Evolutionary conservation across 345 rosid species (phyloP).

Genomic region (Theobroma cacao): DNA sequence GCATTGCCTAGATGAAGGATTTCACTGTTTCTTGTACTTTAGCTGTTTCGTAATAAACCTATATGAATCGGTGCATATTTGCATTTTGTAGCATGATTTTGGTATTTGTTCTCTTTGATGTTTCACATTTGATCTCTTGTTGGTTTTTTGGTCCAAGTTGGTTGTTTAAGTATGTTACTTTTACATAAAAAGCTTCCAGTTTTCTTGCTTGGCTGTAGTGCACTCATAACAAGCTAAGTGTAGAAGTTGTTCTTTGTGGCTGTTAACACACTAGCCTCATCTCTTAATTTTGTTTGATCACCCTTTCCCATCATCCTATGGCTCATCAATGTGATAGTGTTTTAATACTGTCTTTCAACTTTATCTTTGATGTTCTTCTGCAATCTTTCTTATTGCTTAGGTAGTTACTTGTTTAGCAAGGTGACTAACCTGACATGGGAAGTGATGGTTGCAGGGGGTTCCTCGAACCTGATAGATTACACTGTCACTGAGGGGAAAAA

Average conservation of each 20-base stretch:
- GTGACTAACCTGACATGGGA: constrained; percentile 10
- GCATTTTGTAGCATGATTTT: neutral
- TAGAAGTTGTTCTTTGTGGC: neutral
- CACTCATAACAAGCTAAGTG: neutral
- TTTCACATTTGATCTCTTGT: neutral
- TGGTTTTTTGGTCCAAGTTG: neutral
- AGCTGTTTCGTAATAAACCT: neutral
- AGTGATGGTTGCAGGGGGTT: constrained; percentile 15
- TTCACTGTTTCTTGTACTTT: neutral
- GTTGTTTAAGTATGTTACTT: neutral
- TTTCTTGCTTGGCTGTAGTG: neutral
- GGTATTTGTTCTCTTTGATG: neutral
- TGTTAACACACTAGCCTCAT: neutral
- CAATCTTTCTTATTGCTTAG: neutral
- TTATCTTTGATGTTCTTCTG: neutral
- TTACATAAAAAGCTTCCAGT: neutral
- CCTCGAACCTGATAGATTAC: constrained; percentile 1
- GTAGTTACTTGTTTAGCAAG: neutral
- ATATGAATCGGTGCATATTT: neutral
- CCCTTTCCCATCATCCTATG: neutral
- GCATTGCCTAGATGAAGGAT: neutral
- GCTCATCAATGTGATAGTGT: neutral
- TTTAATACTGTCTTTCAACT: neutral
- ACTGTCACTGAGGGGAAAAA: constrained; percentile 15
- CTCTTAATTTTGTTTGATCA: neutral